Base-by-base conservation (phyloP, 2,329 filamentous ascomycete genomes). In the Pleoardoris graminearum region DNA sequence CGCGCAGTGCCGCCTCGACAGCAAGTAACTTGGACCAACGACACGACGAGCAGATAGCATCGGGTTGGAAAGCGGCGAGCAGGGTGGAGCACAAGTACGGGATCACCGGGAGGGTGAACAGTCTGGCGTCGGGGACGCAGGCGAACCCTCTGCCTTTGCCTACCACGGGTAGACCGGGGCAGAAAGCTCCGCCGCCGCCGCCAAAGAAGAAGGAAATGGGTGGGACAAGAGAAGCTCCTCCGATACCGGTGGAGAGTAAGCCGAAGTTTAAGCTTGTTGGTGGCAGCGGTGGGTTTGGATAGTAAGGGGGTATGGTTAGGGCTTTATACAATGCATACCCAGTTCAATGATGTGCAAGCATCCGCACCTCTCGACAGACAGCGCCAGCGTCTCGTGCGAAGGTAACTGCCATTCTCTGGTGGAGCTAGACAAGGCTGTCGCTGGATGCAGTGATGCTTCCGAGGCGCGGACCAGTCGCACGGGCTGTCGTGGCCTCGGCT, bases 1-100 rank as follows among this genome's bases (percentile, higher is more conserved):
- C 82, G 7, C 79, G 77, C 53, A 73, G 78, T 33, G 82, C 85
- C 12, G 86, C 83, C 1, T 77, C 79, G 23, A 88, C 85, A 32
- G 81, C 82, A 33, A 86, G 84, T 56, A 87, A 87, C 65, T 89
- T 91, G 69, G 84, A 85, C 12, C 83, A 89, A 66, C 76, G 86
- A 23, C 86, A 90, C 62, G 83, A 86, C 3, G 86, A 87, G 16
- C 85, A 89, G 67, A 82, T 89, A 5, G 80, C 82, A 1, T 75
- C 82, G 5, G 86, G 86, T 0, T 78, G 80, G 62, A 76, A 79
- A 63, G 79, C 78, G 17, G 85, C 85, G 3, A 82, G 80, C 54
- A 76, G 74, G 1, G 61, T 86, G 50, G 83, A 85, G 49, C 80
- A 86, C 64, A 86, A 84, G 66, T 87, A 87, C 60, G 82, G 82